Conservation (phyloP, 345 rosid species). For the Lepidium didymum region DNA sequence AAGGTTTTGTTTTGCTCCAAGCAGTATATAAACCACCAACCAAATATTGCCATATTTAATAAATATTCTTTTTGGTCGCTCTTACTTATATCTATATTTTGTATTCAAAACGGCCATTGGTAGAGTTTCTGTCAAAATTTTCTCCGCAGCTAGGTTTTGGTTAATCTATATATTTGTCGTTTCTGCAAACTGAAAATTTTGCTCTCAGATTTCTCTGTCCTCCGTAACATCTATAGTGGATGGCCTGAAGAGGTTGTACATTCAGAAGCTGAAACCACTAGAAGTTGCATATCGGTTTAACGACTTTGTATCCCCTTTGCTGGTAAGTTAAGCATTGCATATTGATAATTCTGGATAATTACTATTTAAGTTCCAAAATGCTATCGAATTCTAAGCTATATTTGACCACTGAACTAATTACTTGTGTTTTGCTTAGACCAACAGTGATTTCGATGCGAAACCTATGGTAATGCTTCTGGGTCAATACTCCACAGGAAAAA, state of each 20-base stretch:
- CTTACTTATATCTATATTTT: not conserved
- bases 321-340: slow-evolving; percentile 46
- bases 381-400: not conserved
- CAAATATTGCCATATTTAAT: not conserved
- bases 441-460: slow-evolving; percentile 91
- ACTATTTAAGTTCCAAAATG: slow-evolving; percentile 6
- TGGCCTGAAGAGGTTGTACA: slow-evolving; percentile 82
- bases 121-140: not conserved
- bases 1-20: slow-evolving; percentile 44
- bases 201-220: slow-evolving; percentile 57
- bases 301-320: slow-evolving; percentile 83
- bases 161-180: not conserved
- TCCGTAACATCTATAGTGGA: slow-evolving; percentile 88
- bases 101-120: not conserved
- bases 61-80: not conserved
- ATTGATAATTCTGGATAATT: not conserved
- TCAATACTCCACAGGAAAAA: slow-evolving; percentile 96
- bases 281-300: slow-evolving; percentile 83
- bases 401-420: not conserved
- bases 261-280: slow-evolving; percentile 86
- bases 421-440: slow-evolving; percentile 42
- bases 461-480: slow-evolving; percentile 99
- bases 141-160: not conserved
- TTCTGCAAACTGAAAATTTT: slow-evolving; percentile 12
- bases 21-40: not conserved